Percentiles rank a stretch among this genome's conserved stretches.
These are phyloP conservation scores for Leccinum boreale DNA, from an alignment of 768 basidiomycete species.

Conservation along the genomic window DNA sequence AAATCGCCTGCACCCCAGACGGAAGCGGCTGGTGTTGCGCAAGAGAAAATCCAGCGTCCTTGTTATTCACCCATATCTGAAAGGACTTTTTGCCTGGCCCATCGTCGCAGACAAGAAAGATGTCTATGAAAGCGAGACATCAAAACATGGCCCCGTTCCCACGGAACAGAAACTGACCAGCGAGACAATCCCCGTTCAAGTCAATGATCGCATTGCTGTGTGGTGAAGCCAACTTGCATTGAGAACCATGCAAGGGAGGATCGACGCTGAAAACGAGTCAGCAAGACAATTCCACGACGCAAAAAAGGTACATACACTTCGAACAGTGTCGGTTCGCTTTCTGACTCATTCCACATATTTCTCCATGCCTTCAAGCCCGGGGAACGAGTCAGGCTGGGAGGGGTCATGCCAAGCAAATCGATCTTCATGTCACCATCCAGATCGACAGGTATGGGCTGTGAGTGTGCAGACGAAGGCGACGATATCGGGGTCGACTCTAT, in stretches of 20 bases:
- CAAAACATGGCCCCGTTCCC: neutral
- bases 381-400: slow-evolving; percentile 34
- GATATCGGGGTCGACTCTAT: slow-evolving; percentile 39
- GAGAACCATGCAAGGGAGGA: slow-evolving; percentile 56
- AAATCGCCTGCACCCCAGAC: slow-evolving; percentile 68
- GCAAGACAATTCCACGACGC: neutral
- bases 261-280: slow-evolving; percentile 41
- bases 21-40: slow-evolving; percentile 70
- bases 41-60: slow-evolving; percentile 68
- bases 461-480: slow-evolving; percentile 59
- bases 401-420: slow-evolving; percentile 73
- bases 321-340: slow-evolving; percentile 53
- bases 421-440: slow-evolving; percentile 86
- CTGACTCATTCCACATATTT: slow-evolving; percentile 71
- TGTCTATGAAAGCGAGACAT: slow-evolving; percentile 45
- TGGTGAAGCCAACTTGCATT: slow-evolving; percentile 80
- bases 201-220: slow-evolving; percentile 96
- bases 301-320: slow-evolving; percentile 49
- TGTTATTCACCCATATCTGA: slow-evolving; percentile 93
- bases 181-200: slow-evolving; percentile 92
- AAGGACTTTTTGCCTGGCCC: slow-evolving; percentile 57
- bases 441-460: slow-evolving; percentile 87
- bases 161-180: slow-evolving; percentile 45
- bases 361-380: slow-evolving; percentile 65
- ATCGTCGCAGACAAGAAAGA: slow-evolving; percentile 85